Base-by-base conservation (phyloP, 768 basidiomycete genomes). In the Tubosaeta sp. region DNA sequence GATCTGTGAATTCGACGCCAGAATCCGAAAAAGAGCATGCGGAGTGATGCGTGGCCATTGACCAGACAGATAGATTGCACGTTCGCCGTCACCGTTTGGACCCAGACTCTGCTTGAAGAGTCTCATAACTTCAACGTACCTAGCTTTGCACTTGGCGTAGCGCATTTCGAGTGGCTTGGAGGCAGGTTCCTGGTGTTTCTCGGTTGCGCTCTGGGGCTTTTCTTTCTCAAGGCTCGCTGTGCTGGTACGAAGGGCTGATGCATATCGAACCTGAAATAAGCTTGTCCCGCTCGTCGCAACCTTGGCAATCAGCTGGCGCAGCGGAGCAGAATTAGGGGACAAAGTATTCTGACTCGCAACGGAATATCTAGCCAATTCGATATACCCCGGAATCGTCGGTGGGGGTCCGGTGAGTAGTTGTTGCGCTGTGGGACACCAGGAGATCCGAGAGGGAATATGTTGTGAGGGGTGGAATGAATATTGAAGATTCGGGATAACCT, bases 11-110 rank as follows among this genome's bases (percentile, higher is more conserved):
- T 56, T 53, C 27, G 60, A 63, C 22, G 65, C 60, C 39, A 75
- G 57, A 4, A 54, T 49, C 18, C 51, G 49, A 6, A 76, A 59
- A 9, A 75, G 56, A 32, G 57, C 48, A 40, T 59, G 64, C 1
- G 49, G 40, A 4, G 68, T 68, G 18, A 72, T 50, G 31, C 66
- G 61, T 1, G 74, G 74, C 73, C 73, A 74, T 48, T 67, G 57
- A 12, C 62, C 60, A 16, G 62, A 57, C 10, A 21, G 27, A 30
- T 21, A n/a, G 14, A 62, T 22, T 10, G 59, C 52, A 1, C 49
- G 29, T 34, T 63, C 64, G 10, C 46, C 42, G 2, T 22, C 32
- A 25, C 19, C 48, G 12, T 9, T 25, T 3, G 62, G 58, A 61
- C 8, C 58, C 57, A 56, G 49, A 34, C 18, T 10, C 5, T 49